phyloP scores from a whole-genome alignment of 2,329 filamentous ascomycete genomes.

The Cladophialophora psammophila region DNA sequence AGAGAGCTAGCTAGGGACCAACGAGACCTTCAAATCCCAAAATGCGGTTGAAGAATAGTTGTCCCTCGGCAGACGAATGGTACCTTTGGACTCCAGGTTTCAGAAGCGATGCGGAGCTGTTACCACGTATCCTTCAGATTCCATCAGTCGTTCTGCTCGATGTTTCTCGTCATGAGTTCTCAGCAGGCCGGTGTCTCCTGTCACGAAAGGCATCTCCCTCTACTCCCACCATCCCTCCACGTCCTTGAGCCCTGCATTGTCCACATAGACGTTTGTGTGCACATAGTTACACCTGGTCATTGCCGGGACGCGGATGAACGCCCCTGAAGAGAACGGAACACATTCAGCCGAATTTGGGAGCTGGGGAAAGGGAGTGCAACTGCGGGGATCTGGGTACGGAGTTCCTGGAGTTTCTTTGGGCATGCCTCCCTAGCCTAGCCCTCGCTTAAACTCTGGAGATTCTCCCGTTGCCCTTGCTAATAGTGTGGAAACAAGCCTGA shows the following conservation, averaged over 20 bases:
- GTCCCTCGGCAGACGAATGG: not conserved
- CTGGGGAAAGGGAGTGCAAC: not conserved
- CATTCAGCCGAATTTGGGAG: constrained; percentile 1
- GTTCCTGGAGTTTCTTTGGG: not conserved
- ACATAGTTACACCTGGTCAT: not conserved
- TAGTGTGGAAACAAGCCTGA: not conserved
- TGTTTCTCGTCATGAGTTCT: not conserved
- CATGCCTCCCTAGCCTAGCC: no score
- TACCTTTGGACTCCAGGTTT: not conserved
- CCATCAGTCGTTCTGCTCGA: not conserved
- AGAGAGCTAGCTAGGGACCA: not conserved
- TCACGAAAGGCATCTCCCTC: no score
- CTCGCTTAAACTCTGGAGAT: not conserved
- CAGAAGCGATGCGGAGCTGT: not conserved
- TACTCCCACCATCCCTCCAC: not conserved
- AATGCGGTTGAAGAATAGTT: not conserved
- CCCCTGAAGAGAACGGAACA: not conserved
- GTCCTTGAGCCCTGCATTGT: not conserved
- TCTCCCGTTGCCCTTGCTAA: not conserved
- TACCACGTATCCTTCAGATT: not conserved
- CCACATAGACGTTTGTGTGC: not conserved
- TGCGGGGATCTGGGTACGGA: not conserved
- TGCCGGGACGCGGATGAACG: not conserved
- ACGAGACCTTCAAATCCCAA: not conserved
- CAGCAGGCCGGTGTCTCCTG: not conserved